Evolutionary conservation across 768 basidiomycete species (phyloP).

Genomic region (Lactarius tabidus): DNA sequence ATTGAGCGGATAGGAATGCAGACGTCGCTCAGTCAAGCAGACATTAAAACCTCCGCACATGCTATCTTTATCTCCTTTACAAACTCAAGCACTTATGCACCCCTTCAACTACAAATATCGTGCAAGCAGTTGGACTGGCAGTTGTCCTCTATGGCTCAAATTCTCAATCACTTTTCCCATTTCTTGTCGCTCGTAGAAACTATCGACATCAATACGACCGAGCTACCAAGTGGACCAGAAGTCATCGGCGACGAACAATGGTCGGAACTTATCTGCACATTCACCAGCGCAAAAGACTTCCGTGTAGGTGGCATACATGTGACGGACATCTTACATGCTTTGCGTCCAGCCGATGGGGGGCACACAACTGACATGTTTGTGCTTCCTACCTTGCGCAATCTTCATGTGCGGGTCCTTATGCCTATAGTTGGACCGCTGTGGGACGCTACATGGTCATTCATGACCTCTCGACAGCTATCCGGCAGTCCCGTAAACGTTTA

Average conservation of each 20-base stretch:
- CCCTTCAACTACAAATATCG: neutral
- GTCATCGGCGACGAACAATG: too few species aligned
- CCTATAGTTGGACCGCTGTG: neutral
- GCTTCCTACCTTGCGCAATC: neutral
- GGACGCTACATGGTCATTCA: neutral
- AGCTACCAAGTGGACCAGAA: too few species aligned
- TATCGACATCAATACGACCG: too few species aligned
- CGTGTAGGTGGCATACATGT: too few species aligned
- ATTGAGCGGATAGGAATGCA: neutral
- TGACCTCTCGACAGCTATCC: neutral
- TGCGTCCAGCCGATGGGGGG: too few species aligned
- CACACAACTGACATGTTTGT: too few species aligned
- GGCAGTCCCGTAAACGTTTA: neutral
- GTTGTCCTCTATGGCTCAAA: neutral
- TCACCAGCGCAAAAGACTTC: too few species aligned
- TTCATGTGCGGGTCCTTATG: neutral
- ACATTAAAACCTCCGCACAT: neutral
- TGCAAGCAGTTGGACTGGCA: neutral
- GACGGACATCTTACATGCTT: too few species aligned
- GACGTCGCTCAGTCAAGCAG: neutral
- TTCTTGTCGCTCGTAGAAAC: too few species aligned
- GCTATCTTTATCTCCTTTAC: neutral
- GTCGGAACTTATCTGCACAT: too few species aligned
- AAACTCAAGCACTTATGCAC: neutral
- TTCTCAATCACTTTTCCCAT: neutral